Base-by-base conservation (phyloP, 768 basidiomycete species). In the Mycena belliarum region DNA sequence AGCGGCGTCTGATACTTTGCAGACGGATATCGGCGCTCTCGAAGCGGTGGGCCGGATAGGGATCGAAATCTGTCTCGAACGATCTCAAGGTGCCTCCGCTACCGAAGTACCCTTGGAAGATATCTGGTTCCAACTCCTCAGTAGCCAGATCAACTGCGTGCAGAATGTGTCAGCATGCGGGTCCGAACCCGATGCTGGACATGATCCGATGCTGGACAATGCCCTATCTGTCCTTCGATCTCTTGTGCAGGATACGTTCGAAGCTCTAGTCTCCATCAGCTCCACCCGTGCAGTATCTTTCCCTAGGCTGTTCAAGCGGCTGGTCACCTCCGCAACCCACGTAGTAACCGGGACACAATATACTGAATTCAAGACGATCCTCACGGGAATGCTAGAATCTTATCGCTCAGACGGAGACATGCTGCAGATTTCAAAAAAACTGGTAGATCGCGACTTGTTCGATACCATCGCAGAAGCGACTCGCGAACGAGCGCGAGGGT, bases 381-480 rank as follows among this genome's bases (percentile, higher is more conserved):
- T 99, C 28, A 88, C 87, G 0, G 90, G 93, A n/a, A 99, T 98
- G 93, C 73, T 98, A 65, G 94, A 96, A 67, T 89, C 93, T 2
- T 98, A 98, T 74, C 85, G 89, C 37, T 85, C 89, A 4, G 95
- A 99, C 62, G 92, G 91, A 25, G 95, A 98, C 63, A 85, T 95
- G 80, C 76, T 98, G 24, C 73, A 79, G 41, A 94, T 96, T 65
- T 90, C 93, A 23, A 91, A 89, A 61, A 85, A 86, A 58, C 75
- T 98, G 43, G 76, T 95, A 41, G 82, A 89, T 60, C 81, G 88
- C 29, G 96, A 98, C 70, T 73, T 96, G 46, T 95, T 91, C 63
- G 83, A 86, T 53, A 81, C 82, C 0, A 76, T 95, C 44, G 84
- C 86, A 35, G 76, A 84, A 54, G 73, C 85, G 38, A 75, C 80